phyloP scores from a whole-genome alignment of 371 early-diverging fungal genomes.

The Mortierella sp. region DNA sequence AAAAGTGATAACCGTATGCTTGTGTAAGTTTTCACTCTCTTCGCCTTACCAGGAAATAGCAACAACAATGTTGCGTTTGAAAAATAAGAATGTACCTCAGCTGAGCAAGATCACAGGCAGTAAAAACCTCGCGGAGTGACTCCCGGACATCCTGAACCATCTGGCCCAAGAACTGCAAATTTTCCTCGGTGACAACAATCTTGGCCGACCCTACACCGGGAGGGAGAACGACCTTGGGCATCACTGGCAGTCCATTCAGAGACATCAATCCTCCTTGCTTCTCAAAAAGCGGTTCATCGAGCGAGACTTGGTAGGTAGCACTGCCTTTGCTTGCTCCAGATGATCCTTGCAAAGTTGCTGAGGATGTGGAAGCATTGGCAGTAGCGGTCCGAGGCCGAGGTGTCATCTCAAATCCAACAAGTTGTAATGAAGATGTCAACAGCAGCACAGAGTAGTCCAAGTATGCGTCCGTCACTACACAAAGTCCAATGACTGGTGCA shows the following conservation, averaged over 20 bases:
- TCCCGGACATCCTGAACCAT: conserved; percentile 52
- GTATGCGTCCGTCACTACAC: conserved; percentile 41
- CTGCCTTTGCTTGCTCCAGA: conserved; percentile 5
- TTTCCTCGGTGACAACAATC: conserved; percentile 49
- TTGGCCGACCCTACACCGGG: conserved; percentile 46
- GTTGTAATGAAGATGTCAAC: conserved; percentile 46
- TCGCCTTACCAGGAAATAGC: not conserved
- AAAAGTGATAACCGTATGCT: not conserved
- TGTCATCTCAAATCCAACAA: conserved; percentile 39
- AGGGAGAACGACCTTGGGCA: conserved; percentile 45
- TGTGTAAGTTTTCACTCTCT: not conserved
- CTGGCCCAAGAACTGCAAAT: conserved; percentile 42
- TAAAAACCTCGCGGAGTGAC: conserved; percentile 47
- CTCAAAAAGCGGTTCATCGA: conserved; percentile 34
- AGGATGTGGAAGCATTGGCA: not conserved
- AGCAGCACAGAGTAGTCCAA: conserved; percentile 49
- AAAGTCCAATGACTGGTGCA: conserved; percentile 46
- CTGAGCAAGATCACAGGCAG: conserved; percentile 49
- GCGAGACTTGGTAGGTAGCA: conserved; percentile 22
- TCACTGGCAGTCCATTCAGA: conserved; percentile 42
- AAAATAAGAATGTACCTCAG: conserved; percentile 24
- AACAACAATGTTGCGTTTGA: not conserved
- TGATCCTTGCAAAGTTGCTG: not conserved
- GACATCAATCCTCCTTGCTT: conserved; percentile 29
- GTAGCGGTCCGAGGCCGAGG: conserved; percentile 23